Evolutionary conservation across 1,139 yeast species (phyloP).

Genomic region (Protomyces pachydermus): DNA sequence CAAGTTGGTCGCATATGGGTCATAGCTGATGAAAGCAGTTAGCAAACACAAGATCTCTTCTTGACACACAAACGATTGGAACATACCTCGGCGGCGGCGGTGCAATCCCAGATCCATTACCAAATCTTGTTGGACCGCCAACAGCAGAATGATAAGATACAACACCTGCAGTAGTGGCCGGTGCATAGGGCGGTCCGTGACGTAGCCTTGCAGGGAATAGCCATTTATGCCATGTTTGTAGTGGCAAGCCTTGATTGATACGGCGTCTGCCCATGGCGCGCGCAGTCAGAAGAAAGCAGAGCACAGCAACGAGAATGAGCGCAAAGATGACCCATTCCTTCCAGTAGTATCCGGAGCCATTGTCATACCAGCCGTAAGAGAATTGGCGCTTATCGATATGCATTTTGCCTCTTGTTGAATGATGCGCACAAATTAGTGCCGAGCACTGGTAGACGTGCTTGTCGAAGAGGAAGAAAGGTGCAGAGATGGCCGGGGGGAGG

Average conservation of each 20-base stretch:
- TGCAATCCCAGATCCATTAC: neutral
- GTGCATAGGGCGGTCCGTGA: slow-evolving; percentile 11
- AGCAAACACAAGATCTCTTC: neutral
- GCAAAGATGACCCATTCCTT: slow-evolving; percentile 18
- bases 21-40: neutral
- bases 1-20: slow-evolving; percentile 17
- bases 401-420: neutral
- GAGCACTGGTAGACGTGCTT: too few species aligned
- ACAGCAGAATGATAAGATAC: neutral
- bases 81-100: slow-evolving; percentile 18
- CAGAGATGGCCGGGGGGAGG: too few species aligned
- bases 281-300: neutral
- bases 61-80: neutral
- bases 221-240: slow-evolving; percentile 3
- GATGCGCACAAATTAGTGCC: too few species aligned
- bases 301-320: slow-evolving; percentile 1
- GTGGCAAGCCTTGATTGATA: neutral
- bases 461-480: too few species aligned
- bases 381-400: neutral
- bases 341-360: slow-evolving; percentile 2
- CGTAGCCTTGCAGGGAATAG: slow-evolving; percentile 4
- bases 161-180: neutral
- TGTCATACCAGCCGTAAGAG: neutral
- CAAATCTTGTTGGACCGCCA: neutral
- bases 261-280: slow-evolving; percentile 14